These are phyloP conservation scores for Mycena maculata DNA, from an alignment of 768 basidiomycete genomes.

Conservation along the genomic window DNA sequence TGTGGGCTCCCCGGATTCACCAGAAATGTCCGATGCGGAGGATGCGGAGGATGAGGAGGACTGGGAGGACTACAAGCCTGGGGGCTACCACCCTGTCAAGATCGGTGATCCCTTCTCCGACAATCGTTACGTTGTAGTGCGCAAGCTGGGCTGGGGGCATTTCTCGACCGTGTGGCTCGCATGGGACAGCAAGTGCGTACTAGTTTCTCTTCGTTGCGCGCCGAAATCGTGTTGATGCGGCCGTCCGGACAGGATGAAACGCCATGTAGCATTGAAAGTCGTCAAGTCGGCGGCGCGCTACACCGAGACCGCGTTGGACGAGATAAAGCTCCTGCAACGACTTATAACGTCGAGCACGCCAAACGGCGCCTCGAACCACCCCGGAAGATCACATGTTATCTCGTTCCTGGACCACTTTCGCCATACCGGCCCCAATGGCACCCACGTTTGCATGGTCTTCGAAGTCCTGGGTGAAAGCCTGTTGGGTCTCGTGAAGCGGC, in stretches of 20 bases:
- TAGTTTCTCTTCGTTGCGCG: constrained; percentile 11
- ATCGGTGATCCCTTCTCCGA: constrained; percentile 93
- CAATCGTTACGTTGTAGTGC: constrained; percentile 88
- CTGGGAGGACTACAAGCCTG: constrained; percentile 86
- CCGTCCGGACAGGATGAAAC: constrained; percentile 74
- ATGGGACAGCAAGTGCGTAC: constrained; percentile 78
- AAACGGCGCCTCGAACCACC: constrained; percentile 70
- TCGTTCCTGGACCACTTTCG: constrained; percentile 97
- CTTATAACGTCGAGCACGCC: constrained; percentile 87
- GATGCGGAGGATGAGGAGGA: constrained; percentile 86
- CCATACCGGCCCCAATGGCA: constrained; percentile 96
- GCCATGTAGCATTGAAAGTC: constrained; percentile 98
- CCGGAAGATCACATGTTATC: constrained; percentile 94
- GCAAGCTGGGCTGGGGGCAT: constrained; percentile 97
- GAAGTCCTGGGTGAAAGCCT: constrained; percentile 98
- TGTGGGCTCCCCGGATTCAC: constrained; percentile 28
- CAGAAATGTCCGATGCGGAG: constrained; percentile 52
- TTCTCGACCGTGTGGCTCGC: constrained; percentile 96
- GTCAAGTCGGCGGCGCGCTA: constrained; percentile 98
- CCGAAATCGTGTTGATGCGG: constrained; percentile 33
- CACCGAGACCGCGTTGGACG: constrained; percentile 98
- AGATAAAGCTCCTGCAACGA: constrained; percentile 97
- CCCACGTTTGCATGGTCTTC: constrained; percentile 99
- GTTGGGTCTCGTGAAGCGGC: constrained; percentile 94
- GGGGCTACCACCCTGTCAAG: constrained; percentile 93